A percentile compares a stretch with the other conserved stretches of the same genome.
Conservation (phyloP, 768 basidiomycete genomes). For the Trametes cubensis region DNA sequence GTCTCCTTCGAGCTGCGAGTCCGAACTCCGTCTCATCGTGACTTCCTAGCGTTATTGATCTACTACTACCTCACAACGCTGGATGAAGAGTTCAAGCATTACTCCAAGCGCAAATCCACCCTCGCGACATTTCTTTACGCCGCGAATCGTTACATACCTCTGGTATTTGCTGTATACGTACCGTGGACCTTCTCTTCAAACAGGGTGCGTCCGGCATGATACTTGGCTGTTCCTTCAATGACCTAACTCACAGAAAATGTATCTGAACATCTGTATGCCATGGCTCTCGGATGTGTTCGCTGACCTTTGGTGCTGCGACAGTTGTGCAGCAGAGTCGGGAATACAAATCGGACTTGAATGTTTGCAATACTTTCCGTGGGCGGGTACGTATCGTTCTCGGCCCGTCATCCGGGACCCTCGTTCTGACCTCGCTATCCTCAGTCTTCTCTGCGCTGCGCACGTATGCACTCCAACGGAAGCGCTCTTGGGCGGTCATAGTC, state of each 20-base stretch:
- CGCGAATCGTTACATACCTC: background rate
- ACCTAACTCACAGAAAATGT: no score
- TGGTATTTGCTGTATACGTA: background rate
- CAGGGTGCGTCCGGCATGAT: background rate
- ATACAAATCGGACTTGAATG: background rate
- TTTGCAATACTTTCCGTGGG: background rate
- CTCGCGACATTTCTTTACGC: background rate
- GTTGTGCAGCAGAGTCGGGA: background rate
- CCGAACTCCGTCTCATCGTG: background rate
- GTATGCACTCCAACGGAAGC: background rate
- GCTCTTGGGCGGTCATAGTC: background rate
- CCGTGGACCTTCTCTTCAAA: background rate
- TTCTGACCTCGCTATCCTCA: background rate
- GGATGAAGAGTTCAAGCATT: background rate
- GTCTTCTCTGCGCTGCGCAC: background rate
- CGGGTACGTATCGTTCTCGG: background rate
- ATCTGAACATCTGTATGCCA: no score
- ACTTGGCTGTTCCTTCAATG: no score
- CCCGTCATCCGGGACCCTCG: no score
- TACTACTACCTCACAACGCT: background rate
- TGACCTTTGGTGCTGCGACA: background rate
- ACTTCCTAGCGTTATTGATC: background rate
- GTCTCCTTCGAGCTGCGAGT: no score
- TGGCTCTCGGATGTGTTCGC: no score
- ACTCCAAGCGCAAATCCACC: background rate